Base-by-base conservation (phyloP, 495 filamentous ascomycete species). In the Oidiodendron maius region DNA sequence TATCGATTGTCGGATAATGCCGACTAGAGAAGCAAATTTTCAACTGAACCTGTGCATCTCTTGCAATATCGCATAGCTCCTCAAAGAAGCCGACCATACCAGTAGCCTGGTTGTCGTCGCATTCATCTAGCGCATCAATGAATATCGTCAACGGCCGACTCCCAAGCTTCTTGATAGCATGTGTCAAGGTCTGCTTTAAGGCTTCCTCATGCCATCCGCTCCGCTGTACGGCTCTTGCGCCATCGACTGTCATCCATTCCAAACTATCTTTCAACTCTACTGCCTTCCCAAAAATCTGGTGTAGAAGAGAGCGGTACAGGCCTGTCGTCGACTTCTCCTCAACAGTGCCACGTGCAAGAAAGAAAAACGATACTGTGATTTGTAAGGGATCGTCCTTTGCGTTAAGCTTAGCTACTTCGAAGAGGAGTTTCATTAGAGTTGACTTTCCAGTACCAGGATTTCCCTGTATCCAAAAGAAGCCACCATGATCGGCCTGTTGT, bases 41-140 rank as follows among this genome's bases (percentile, higher is more conserved):
- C 40, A 65, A 54, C 36, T 12, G 42, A 17, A 37, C 43, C 41
- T 51, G 25, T 16, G 49, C 26, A 0, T 37, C 32, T 36, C 36
- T 46, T 11, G 59, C 57, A 30, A 39, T 8, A 48, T 63, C 38
- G 11, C 59, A 52, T 2, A 71, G 38, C 10, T 64, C 54, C 44
- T 70, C 62, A 51, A 73, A 68, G 43, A 61, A 69, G 15, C 56
- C 47, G 10, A 71, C 46, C 62, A 73, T 68, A 22, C 62, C 66
- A n/a, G 45, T 32, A 26, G 63, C 53, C 42, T 70, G 48, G 51
- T 37, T 68, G 24, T 51, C 37, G 23, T 61, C 49, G 34, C 68
- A 64, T 46, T 71, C 68, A 52, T 71, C 68, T 12, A 71, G 57
- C 16, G 65, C 68, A 56, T 71, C 68, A 40, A 71, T 54, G 35